phyloP scores from a whole-genome alignment of 306 rosid genomes.

The Acacia confusa region DNA sequence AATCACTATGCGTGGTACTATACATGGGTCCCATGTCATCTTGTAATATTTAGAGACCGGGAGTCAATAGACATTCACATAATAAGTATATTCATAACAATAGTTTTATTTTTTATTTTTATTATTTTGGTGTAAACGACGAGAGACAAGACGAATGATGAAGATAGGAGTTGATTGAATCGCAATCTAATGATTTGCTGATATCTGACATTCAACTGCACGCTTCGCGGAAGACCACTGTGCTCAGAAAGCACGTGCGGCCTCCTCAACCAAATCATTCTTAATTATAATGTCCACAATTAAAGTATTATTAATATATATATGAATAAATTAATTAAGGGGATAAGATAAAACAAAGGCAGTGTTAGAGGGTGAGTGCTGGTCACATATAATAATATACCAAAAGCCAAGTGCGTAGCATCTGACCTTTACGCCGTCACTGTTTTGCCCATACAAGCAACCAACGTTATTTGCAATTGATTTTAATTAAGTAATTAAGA shows the following conservation, averaged over 20 bases:
- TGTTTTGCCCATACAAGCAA: neutral
- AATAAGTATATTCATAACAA: no score
- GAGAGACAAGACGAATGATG: no score
- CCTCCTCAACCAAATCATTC: neutral
- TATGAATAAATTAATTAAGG: no score
- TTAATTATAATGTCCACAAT: neutral
- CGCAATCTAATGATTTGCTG: neutral
- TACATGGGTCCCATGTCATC: no score
- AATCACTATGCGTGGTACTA: no score
- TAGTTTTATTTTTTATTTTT: no score
- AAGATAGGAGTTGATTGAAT: neutral
- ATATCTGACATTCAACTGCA: slow-evolving; percentile 18
- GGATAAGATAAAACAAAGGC: neutral
- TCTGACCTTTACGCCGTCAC: neutral
- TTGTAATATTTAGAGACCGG: no score
- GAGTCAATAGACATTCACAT: no score
- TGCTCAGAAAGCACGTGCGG: slow-evolving; percentile 10
- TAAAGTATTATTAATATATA: neutral
- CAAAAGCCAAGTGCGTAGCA: slow-evolving; percentile 3
- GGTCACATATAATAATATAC: neutral
- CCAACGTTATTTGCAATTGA: neutral
- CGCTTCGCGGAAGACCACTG: neutral
- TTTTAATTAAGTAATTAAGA: neutral
- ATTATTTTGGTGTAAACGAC: no score
- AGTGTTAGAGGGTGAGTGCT: neutral